Conservation (phyloP, 257 asterid genomes). For the Solanum bulbocastanum region DNA sequence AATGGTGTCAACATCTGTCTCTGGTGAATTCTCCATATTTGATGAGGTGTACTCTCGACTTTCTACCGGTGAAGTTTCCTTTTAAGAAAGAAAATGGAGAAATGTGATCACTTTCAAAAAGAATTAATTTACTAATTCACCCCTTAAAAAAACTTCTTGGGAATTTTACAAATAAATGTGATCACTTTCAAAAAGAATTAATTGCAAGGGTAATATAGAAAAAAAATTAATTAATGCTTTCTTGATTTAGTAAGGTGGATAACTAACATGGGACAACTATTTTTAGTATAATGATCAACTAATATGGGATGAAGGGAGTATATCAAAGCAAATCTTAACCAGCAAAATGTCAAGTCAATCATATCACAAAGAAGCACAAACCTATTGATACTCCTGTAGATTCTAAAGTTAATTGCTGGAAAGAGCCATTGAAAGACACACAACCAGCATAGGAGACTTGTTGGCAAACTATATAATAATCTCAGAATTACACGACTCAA, state of each 20-base stretch:
- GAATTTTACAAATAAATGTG: background rate
- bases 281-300: background rate
- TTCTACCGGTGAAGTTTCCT: conserved; percentile 50
- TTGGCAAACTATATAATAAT: background rate
- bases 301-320: background rate
- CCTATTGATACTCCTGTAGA: background rate
- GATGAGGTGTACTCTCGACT: conserved; percentile 73
- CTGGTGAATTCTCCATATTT: conserved; percentile 57
- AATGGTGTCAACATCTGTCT: conserved; percentile 26
- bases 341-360: background rate
- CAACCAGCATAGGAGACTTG: background rate
- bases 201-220: background rate
- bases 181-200: background rate
- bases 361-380: background rate
- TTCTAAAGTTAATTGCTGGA: background rate
- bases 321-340: background rate
- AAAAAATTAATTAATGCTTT: background rate
- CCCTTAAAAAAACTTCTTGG: too few species aligned
- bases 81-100: conserved; percentile 16
- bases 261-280: background rate
- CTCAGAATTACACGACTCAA: background rate
- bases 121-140: background rate
- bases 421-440: background rate
- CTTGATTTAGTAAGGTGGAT: background rate
- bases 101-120: background rate